Evolutionary conservation across 345 rosid genomes (phyloP).

Genomic region (Orychophragmus violaceus): DNA sequence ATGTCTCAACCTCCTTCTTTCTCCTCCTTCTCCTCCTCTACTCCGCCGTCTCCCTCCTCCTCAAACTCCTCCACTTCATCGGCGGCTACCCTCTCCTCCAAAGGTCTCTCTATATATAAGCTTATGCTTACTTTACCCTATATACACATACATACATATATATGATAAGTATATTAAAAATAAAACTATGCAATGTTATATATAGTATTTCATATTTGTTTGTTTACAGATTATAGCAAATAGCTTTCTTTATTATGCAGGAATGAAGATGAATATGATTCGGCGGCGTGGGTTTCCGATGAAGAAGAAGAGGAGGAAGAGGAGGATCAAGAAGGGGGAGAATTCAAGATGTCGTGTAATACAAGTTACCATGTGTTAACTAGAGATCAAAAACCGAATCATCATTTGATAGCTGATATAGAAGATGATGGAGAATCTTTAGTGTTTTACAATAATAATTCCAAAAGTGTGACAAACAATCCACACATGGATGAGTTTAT

Average conservation of each 20-base stretch:
- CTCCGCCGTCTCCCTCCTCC: conserved; percentile 56
- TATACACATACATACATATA: neutral
- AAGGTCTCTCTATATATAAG: conserved; percentile 35
- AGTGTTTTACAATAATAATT: conserved; percentile 30
- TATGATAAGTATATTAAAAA: neutral
- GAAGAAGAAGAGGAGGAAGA: conserved; percentile 58
- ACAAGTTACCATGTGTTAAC: conserved; percentile 37
- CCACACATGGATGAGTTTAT: conserved; percentile 15
- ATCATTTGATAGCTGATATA: conserved; percentile 60
- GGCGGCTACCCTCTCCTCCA: conserved; percentile 60
- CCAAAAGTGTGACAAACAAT: neutral
- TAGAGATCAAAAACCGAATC: conserved; percentile 30
- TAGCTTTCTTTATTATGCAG: conserved; percentile 29
- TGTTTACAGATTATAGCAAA: neutral
- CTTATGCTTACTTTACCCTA: neutral
- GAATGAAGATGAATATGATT: conserved; percentile 51
- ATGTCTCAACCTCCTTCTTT: conserved; percentile 57
- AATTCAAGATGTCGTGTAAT: conserved; percentile 20
- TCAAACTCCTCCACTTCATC: conserved; percentile 51
- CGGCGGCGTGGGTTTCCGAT: conserved; percentile 42
- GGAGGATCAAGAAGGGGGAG: conserved; percentile 35
- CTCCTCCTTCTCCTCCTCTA: conserved; percentile 65
- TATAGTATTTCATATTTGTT: neutral
- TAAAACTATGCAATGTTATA: neutral
- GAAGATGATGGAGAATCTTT: conserved; percentile 57